phyloP scores from a whole-genome alignment of 768 basidiomycete species.

The Termitomyces sp. region DNA sequence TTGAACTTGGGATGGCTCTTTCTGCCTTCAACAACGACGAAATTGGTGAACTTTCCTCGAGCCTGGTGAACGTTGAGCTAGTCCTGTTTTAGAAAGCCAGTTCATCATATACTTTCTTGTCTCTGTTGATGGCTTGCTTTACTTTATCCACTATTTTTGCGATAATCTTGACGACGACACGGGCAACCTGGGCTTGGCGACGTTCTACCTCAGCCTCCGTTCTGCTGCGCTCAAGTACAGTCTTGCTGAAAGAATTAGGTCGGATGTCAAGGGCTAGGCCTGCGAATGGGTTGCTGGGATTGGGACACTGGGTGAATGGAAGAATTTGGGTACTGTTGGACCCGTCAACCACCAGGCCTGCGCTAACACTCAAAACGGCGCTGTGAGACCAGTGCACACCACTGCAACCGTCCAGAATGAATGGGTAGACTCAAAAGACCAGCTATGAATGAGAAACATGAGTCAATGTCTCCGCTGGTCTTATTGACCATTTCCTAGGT shows the following conservation, averaged over 20 bases:
- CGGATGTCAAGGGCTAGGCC: conserved; percentile 4
- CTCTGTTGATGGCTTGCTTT: conserved; percentile 1
- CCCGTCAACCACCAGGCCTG: not conserved
- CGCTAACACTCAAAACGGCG: not conserved
- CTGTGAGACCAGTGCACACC: conserved; percentile 3
- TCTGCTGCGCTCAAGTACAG: not conserved
- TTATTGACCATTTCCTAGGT: not conserved
- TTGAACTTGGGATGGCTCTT: conserved; percentile 10
- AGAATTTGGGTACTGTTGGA: conserved; percentile 4
- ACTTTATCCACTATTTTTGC: conserved; percentile 1
- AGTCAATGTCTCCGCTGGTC: too few relatives aligned
- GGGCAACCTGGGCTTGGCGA: not conserved
- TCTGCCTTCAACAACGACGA: conserved; percentile 6
- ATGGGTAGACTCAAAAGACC: conserved; percentile 8
- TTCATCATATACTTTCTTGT: not conserved
- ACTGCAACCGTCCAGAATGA: not conserved
- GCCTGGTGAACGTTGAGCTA: not conserved
- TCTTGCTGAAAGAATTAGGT: not conserved
- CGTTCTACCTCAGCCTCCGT: conserved; percentile 4
- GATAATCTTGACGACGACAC: conserved; percentile 3
- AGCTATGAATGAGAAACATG: conserved; percentile 4
- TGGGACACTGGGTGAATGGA: not conserved
- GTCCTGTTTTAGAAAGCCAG: not conserved
- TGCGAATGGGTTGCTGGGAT: conserved; percentile 7
- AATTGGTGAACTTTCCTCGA: conserved; percentile 6